Base-by-base conservation (phyloP, 495 filamentous ascomycete genomes). In the Cladorrhinum samala region DNA sequence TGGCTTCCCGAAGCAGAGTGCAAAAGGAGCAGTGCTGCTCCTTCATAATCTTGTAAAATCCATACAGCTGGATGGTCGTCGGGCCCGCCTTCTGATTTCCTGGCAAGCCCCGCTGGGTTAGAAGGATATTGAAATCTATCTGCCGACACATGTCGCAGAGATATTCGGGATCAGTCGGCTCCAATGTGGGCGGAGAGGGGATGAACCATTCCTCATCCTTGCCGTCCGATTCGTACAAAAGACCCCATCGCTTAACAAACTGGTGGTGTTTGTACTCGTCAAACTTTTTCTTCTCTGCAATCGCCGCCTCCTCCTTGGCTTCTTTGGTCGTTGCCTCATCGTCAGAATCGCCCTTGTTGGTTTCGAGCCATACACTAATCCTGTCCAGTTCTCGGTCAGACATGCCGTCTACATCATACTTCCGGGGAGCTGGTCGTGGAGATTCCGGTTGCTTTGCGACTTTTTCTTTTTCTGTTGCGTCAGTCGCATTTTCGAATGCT, bases 161-260 rank as follows among this genome's bases (percentile, higher is more conserved):
- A 19, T 58, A 58, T 24, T 58, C 50, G 1, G 50, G 56, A 20
- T 58, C 46, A 40, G n/a, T 42, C 16, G 37, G 20, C 3, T 45
- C 30, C 9, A 50, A 30, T 9, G 50, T 20, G 0, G 24, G 9
- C 7, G 56, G 56, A 2, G 45, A 50, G 27, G 50, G 19, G 21
- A 58, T 58, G 46, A 54, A 58, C 56, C 56, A 58, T 20, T 58
- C 56, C 33, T 53, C 56, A 11, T 58, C 56, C n/a, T 17, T 18
- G 19, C 54, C 48, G 25, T 36, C 42, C 42, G 24, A 7, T 36
- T 40, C 46, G 44, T 6, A 42, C 6, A 37, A 14, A 37, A 37
- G 30, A 14, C 30, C 30, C 30, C 30, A 37, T 37, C 30, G 30
- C 30, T 14, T 6, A 37, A 37, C 18, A 19, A 43, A 55, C 27